These are phyloP conservation scores for Ananas comosus DNA, from an alignment of 176 grass and related monocot species.

Conservation along the genomic window DNA sequence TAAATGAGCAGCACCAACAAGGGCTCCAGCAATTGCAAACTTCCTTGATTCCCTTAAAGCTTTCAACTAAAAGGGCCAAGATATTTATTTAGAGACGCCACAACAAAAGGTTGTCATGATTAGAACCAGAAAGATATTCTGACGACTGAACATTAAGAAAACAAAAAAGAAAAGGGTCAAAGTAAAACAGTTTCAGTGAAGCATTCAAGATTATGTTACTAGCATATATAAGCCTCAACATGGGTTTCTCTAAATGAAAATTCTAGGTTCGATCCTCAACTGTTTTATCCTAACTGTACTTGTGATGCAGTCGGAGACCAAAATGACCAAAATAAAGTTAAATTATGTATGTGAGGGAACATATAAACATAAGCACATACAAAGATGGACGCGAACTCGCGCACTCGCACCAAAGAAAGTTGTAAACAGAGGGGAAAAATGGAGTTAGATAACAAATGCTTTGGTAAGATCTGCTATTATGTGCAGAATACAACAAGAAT, in stretches of 20 bases:
- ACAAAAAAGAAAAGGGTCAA: neutral
- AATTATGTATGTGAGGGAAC: too few species aligned
- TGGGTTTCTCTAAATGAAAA: neutral
- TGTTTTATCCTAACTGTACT: neutral
- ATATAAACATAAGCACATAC: too few species aligned
- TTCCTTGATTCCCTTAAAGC: conserved; percentile 78
- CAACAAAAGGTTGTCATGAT: neutral
- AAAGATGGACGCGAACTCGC: too few species aligned
- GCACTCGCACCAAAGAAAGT: too few species aligned
- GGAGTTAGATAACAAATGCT: too few species aligned
- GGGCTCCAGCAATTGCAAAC: conserved; percentile 49
- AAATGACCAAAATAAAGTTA: too few species aligned
- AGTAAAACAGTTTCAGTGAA: neutral
- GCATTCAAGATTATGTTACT: neutral
- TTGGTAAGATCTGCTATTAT: too few species aligned
- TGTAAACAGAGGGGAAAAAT: too few species aligned
- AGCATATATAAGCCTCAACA: neutral
- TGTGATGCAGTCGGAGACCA: neutral
- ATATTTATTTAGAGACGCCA: neutral
- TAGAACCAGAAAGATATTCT: neutral
- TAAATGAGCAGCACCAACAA: conserved; percentile 59
- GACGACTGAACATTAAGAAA: neutral
- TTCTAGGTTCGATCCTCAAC: neutral
- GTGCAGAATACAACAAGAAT: too few species aligned
- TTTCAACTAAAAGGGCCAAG: conserved; percentile 40